These are phyloP conservation scores for Hyphopichia burtonii DNA, from an alignment of 1,139 yeast genomes.

Conservation along the genomic window DNA sequence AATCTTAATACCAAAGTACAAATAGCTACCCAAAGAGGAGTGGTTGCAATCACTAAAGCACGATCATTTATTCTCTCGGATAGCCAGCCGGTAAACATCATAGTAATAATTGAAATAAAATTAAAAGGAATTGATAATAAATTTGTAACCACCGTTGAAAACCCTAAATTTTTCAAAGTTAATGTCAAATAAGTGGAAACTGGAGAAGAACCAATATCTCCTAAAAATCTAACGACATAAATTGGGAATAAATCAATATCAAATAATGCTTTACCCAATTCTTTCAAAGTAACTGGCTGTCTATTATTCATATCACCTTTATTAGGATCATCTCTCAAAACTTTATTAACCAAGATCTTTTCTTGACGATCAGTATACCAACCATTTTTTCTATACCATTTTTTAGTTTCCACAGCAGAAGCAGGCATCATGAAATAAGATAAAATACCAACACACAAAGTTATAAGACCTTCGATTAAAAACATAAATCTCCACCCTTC, in stretches of 20 bases:
- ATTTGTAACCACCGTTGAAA: conserved; percentile 47
- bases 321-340: conserved; percentile 31
- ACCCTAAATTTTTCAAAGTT: conserved; percentile 48
- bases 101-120: conserved; percentile 26
- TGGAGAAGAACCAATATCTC: conserved; percentile 41
- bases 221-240: conserved; percentile 44
- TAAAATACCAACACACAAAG: conserved; percentile 26
- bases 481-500: conserved; percentile 39
- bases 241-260: conserved; percentile 57
- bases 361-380: conserved; percentile 39
- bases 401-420: conserved; percentile 28
- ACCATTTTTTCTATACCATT: conserved; percentile 28
- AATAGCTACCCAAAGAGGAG: conserved; percentile 19
- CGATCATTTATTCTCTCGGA: conserved; percentile 29
- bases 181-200: conserved; percentile 46
- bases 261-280: conserved; percentile 17
- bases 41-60: conserved; percentile 16
- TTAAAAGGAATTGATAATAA: conserved; percentile 45
- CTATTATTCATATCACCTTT: conserved; percentile 36
- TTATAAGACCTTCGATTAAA: conserved; percentile 31
- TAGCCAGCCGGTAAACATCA: conserved; percentile 28
- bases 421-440: conserved; percentile 36
- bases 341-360: conserved; percentile 27
- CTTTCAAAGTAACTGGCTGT: conserved; percentile 22
- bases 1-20: conserved; percentile 15